Percentiles rank a stretch among this genome's conserved stretches.
These are phyloP conservation scores for Nevesoporus exiguus DNA, from an alignment of 768 basidiomycete genomes.

Conservation along the genomic window DNA sequence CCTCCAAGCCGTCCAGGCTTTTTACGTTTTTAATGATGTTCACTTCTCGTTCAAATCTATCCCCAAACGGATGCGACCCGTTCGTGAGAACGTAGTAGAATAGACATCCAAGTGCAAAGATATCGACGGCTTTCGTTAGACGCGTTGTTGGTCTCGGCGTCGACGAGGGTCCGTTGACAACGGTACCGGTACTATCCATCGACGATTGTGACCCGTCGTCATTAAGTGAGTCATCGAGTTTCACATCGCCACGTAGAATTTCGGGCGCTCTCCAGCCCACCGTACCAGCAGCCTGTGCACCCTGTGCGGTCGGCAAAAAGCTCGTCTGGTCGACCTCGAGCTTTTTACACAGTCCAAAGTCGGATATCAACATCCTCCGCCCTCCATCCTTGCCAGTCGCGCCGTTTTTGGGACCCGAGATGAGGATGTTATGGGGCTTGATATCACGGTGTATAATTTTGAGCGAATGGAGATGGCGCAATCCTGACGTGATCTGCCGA, in stretches of 20 bases:
- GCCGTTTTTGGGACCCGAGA: slow-evolving; percentile 66
- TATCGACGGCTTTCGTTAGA: slow-evolving; percentile 92
- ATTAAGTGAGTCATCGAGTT: slow-evolving; percentile 69
- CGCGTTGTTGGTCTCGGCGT: slow-evolving; percentile 45
- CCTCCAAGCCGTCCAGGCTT: slow-evolving; percentile 63
- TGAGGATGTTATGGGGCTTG: slow-evolving; percentile 96
- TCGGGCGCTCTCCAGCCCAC: slow-evolving; percentile 98
- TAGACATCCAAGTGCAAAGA: slow-evolving; percentile 93
- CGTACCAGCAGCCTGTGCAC: slow-evolving; percentile 86
- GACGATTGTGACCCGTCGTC: slow-evolving; percentile 68
- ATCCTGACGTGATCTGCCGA: slow-evolving; percentile 79
- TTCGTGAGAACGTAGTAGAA: slow-evolving; percentile 91
- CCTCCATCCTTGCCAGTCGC: slow-evolving; percentile 38
- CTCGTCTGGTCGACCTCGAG: slow-evolving; percentile 95
- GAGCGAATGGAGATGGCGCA: slow-evolving; percentile 87
- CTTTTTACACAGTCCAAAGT: slow-evolving; percentile 96
- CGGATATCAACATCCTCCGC: slow-evolving; percentile 88
- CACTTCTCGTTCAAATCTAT: slow-evolving; percentile 87
- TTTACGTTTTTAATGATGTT: slow-evolving; percentile 88
- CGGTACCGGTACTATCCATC: slow-evolving; percentile 57
- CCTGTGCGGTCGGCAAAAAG: slow-evolving; percentile 89
- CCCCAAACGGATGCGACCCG: slow-evolving; percentile 92
- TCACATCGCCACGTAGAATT: slow-evolving; percentile 90
- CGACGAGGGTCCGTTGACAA: slow-evolving; percentile 28
- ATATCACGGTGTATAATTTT: slow-evolving; percentile 98